Percentiles rank a stretch among this genome's conserved stretches.
phyloP scores from a whole-genome alignment of 441 rosid genomes.

The Macaranga tanarius region DNA sequence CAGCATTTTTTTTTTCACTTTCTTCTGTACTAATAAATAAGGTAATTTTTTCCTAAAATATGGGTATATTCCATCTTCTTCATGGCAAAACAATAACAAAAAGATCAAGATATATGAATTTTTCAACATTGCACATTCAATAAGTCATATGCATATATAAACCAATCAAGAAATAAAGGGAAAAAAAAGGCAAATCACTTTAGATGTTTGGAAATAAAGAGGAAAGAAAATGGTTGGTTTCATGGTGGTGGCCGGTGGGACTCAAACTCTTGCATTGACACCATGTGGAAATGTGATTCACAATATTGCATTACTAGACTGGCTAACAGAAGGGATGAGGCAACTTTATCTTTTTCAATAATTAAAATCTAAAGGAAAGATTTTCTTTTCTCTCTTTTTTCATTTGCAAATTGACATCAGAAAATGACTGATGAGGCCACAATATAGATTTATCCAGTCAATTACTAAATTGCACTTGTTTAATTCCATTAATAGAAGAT shows the following conservation, averaged over 20 bases:
- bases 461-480: too few relatives aligned
- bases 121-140: background rate
- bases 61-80: constrained; percentile 10
- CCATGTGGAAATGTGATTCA: constrained; percentile 30
- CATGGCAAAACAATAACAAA: constrained; percentile 9
- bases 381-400: background rate
- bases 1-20: background rate
- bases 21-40: background rate
- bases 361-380: background rate
- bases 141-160: constrained; percentile 15
- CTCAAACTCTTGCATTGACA: constrained; percentile 14
- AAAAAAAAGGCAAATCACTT: constrained; percentile 26
- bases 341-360: constrained; percentile 16
- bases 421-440: constrained; percentile 7
- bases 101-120: constrained; percentile 7
- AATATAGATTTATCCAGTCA: too few relatives aligned
- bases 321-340: constrained; percentile 9
- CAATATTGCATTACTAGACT: constrained; percentile 21
- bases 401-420: constrained; percentile 6
- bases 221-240: background rate
- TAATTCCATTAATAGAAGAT: too few relatives aligned
- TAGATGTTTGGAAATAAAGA: constrained; percentile 17
- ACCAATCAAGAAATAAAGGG: constrained; percentile 6
- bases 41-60: background rate
- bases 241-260: constrained; percentile 40